These are phyloP conservation scores for Trichophyton rubrum DNA, from an alignment of 2,329 filamentous ascomycete species.

Conservation along the genomic window DNA sequence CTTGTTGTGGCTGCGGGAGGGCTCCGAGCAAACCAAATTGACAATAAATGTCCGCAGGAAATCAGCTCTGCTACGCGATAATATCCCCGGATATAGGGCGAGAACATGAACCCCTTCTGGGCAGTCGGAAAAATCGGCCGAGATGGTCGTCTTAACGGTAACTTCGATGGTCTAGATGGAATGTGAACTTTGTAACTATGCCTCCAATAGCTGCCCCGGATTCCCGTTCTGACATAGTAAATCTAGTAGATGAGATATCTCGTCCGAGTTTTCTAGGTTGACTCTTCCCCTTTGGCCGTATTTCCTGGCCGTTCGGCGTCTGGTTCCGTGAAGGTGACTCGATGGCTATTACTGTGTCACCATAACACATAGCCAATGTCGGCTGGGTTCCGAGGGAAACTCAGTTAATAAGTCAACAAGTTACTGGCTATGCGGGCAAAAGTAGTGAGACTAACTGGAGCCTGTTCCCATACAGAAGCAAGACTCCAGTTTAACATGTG, in stretches of 20 bases:
- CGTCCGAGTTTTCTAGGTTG: neutral
- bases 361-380: neutral
- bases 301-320: neutral
- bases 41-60: neutral
- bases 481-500: slow-evolving; percentile 10
- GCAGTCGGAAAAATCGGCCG: neutral
- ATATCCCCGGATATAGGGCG: neutral
- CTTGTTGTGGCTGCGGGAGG: neutral
- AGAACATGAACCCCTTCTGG: neutral
- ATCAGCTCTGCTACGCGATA: neutral
- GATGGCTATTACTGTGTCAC: neutral
- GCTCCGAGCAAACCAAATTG: neutral
- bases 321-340: neutral
- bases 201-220: neutral
- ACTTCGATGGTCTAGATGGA: neutral
- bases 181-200: neutral
- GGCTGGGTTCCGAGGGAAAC: neutral
- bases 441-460: neutral
- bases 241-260: neutral
- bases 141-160: neutral
- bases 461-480: neutral
- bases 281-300: neutral
- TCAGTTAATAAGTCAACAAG: slow-evolving; percentile 1
- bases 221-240: neutral
- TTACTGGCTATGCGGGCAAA: neutral